Conservation (phyloP, 352 stramenopile genomes). For the Pythium scleroteichum region DNA sequence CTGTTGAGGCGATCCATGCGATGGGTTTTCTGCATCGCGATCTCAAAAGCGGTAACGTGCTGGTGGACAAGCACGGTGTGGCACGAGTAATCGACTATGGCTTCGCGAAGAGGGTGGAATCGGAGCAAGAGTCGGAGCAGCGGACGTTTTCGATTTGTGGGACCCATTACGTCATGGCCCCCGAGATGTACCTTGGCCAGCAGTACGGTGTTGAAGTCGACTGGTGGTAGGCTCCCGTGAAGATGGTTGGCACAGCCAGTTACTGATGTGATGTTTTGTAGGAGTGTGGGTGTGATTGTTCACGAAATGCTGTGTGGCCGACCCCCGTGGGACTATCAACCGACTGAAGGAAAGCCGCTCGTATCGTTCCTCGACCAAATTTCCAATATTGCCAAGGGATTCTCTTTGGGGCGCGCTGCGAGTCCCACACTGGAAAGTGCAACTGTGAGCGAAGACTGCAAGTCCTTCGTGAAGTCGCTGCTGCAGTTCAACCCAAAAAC, state of each 20-base stretch:
- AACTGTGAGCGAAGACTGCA: constrained; percentile 12
- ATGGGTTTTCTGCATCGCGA: constrained; percentile 72
- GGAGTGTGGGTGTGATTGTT: constrained; percentile 71
- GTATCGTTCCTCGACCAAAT: constrained; percentile 19
- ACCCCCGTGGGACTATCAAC: constrained; percentile 75
- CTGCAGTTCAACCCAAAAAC: constrained; percentile 35
- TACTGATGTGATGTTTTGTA: constrained; percentile 15
- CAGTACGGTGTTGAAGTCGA: constrained; percentile 44
- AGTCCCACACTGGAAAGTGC: not conserved
- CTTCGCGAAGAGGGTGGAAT: constrained; percentile 30
- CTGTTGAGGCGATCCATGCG: constrained; percentile 50
- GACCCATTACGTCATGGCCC: constrained; percentile 78
- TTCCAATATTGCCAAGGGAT: constrained; percentile 15
- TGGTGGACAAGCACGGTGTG: constrained; percentile 44
- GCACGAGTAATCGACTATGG: constrained; percentile 78
- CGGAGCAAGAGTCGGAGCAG: not conserved
- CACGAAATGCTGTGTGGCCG: constrained; percentile 69
- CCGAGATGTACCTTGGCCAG: constrained; percentile 55
- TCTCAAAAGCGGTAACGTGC: constrained; percentile 79
- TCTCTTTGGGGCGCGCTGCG: constrained; percentile 1
- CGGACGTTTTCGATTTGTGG: constrained; percentile 53
- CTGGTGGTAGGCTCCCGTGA: constrained; percentile 65
- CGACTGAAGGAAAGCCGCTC: constrained; percentile 27
- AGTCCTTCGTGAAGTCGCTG: constrained; percentile 8
- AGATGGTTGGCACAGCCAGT: not conserved